Evolutionary conservation across 495 filamentous ascomycete species (phyloP).

Genomic region (Talaromyces borbonicus): DNA sequence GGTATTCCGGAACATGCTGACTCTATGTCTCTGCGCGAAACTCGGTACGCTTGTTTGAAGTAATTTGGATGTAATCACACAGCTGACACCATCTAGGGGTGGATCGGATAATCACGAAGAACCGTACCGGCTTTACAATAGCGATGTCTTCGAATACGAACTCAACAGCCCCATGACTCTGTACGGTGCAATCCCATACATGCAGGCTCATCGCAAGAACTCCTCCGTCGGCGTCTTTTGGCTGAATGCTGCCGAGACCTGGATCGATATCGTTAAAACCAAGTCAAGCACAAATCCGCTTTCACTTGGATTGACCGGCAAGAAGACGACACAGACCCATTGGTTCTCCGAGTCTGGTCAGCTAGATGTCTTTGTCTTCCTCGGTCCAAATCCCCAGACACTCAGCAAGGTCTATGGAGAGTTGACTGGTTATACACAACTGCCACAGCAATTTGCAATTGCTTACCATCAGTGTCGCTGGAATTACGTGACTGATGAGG

Average conservation of each 20-base stretch:
- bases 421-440: conserved; percentile 85
- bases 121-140: conserved; percentile 93
- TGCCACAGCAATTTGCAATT: conserved; percentile 86
- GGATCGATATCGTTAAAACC: conserved; percentile 88
- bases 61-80: background rate
- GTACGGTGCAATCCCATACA: conserved; percentile 89
- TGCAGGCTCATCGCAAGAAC: conserved; percentile 90
- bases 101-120: conserved; percentile 75
- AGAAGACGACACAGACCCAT: conserved; percentile 76
- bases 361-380: conserved; percentile 87
- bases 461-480: conserved; percentile 96
- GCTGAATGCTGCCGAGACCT: conserved; percentile 95
- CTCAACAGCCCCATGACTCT: conserved; percentile 97
- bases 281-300: conserved; percentile 67
- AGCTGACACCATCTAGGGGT: conserved; percentile 36
- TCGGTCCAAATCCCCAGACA: conserved; percentile 76
- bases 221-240: conserved; percentile 98
- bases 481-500: conserved; percentile 96
- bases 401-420: conserved; percentile 73
- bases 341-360: conserved; percentile 92
- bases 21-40: conserved; percentile 77
- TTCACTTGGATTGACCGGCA: conserved; percentile 56
- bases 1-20: conserved; percentile 94
- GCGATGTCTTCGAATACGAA: conserved; percentile 96
- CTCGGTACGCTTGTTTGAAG: conserved; percentile 39